These are phyloP conservation scores for Prosopis cineraria DNA, from an alignment of 306 rosid species.

Conservation along the genomic window DNA sequence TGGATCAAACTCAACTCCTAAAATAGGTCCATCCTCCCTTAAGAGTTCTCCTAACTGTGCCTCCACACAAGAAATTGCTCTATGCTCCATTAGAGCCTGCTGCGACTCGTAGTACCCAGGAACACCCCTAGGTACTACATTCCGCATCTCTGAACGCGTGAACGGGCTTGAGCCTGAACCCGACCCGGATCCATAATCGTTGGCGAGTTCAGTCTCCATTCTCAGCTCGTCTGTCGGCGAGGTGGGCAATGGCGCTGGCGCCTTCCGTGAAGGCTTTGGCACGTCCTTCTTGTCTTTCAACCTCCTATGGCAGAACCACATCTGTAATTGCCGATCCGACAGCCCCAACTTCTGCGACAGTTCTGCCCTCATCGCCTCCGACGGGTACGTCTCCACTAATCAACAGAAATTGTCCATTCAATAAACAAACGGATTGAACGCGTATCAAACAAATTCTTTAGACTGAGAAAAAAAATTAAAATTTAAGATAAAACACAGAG, in stretches of 20 bases:
- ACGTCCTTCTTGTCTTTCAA: constrained; percentile 90
- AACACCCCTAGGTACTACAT: constrained; percentile 51
- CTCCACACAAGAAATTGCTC: constrained; percentile 94
- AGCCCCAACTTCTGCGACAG: constrained; percentile 87
- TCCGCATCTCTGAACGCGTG: constrained; percentile 61
- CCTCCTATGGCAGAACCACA: constrained; percentile 99
- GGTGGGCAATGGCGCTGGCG: constrained; percentile 49
- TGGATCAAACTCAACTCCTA: constrained; percentile 90
- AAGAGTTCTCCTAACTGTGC: constrained; percentile 91
- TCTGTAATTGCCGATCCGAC: constrained; percentile 99
- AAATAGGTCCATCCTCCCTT: constrained; percentile 90
- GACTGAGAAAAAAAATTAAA: background rate
- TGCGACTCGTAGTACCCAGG: constrained; percentile 69
- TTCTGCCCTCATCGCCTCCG: constrained; percentile 75
- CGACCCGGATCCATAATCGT: constrained; percentile 92
- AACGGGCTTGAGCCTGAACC: constrained; percentile 89
- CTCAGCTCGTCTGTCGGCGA: constrained; percentile 71
- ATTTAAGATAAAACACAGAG: background rate
- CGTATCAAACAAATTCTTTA: background rate
- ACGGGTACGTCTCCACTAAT: constrained; percentile 91
- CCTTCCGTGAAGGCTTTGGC: constrained; percentile 54
- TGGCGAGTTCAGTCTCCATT: constrained; percentile 56
- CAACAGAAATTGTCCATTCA: constrained; percentile 35
- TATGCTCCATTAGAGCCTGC: constrained; percentile 69
- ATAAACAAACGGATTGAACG: background rate